A percentile compares a stretch with the other conserved stretches of the same genome.
Conservation (phyloP, 805 yeast genomes). For the Wickerhamomyces ciferrii region DNA sequence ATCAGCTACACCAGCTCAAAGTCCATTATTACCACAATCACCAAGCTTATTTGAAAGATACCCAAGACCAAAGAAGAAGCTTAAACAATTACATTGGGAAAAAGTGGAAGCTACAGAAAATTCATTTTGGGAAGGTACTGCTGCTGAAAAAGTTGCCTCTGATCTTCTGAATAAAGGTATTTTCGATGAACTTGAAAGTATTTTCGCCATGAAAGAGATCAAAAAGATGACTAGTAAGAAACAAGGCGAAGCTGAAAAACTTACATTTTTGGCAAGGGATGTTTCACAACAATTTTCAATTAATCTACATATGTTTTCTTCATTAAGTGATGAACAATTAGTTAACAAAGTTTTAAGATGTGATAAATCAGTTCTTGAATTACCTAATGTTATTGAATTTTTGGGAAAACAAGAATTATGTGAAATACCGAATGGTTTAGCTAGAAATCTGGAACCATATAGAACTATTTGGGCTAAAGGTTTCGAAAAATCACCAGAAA, state of each 20-base stretch:
- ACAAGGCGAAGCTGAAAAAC: conserved; percentile 39
- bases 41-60: conserved; percentile 17
- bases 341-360: conserved; percentile 52
- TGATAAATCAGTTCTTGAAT: conserved; percentile 47
- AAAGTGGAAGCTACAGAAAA: conserved; percentile 52
- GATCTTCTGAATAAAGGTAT: conserved; percentile 56
- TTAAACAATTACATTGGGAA: conserved; percentile 84
- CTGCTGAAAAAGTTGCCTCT: conserved; percentile 39
- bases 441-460: conserved; percentile 59
- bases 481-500: conserved; percentile 37
- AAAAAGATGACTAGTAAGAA: conserved; percentile 26
- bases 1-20: conserved; percentile 9
- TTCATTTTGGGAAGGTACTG: conserved; percentile 57
- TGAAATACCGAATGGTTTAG: conserved; percentile 51
- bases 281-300: conserved; percentile 77
- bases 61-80: conserved; percentile 50
- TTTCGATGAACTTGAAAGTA: conserved; percentile 55
- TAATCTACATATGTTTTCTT: conserved; percentile 61
- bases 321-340: conserved; percentile 47
- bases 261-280: conserved; percentile 61
- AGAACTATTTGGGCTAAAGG: conserved; percentile 40
- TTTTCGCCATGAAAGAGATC: conserved; percentile 46
- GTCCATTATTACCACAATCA: conserved; percentile 24
- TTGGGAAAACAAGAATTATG: conserved; percentile 61
- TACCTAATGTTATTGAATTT: conserved; percentile 60